A percentile compares a stretch with the other conserved stretches of the same genome.
These are phyloP conservation scores for Tripterygium wilfordii DNA, from an alignment of 177 flowering plant species.

Conservation along the genomic window DNA sequence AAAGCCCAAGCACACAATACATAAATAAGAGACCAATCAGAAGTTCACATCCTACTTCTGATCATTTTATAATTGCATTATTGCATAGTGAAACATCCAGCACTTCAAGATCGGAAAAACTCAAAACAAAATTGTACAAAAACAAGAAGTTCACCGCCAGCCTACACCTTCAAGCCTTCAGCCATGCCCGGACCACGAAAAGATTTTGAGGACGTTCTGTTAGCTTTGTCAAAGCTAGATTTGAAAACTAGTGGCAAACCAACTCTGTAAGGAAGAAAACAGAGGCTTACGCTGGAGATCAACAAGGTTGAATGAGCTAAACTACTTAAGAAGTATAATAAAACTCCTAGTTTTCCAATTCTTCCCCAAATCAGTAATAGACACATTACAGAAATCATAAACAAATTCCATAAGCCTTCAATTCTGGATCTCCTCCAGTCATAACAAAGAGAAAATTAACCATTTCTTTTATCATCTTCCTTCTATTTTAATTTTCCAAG, in stretches of 20 bases:
- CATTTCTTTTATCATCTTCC: too few species aligned
- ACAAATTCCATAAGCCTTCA: too few species aligned
- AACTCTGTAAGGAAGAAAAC: conserved; percentile 33
- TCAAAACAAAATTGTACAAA: neutral
- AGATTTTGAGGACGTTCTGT: conserved; percentile 89
- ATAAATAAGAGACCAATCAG: too few species aligned
- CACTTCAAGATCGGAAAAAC: neutral
- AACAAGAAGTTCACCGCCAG: neutral
- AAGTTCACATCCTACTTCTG: too few species aligned
- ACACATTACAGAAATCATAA: neutral
- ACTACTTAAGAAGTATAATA: neutral
- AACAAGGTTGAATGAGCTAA: neutral
- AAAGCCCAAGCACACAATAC: too few species aligned
- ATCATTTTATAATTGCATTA: too few species aligned
- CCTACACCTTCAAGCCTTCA: conserved; percentile 78
- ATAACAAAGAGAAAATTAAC: too few species aligned
- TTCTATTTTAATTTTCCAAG: neutral
- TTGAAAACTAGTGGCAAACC: conserved; percentile 90
- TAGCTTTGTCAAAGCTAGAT: conserved; percentile 96
- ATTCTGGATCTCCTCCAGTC: too few species aligned
- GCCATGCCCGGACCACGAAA: conserved; percentile 93
- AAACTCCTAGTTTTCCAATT: neutral
- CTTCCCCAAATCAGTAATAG: neutral
- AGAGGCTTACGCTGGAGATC: neutral
- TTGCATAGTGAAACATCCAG: too few species aligned